Percentiles rank a stretch among this genome's conserved stretches.
Evolutionary conservation across 2,329 filamentous ascomycete genomes (phyloP).

Genomic region (Beauveria sp.): DNA sequence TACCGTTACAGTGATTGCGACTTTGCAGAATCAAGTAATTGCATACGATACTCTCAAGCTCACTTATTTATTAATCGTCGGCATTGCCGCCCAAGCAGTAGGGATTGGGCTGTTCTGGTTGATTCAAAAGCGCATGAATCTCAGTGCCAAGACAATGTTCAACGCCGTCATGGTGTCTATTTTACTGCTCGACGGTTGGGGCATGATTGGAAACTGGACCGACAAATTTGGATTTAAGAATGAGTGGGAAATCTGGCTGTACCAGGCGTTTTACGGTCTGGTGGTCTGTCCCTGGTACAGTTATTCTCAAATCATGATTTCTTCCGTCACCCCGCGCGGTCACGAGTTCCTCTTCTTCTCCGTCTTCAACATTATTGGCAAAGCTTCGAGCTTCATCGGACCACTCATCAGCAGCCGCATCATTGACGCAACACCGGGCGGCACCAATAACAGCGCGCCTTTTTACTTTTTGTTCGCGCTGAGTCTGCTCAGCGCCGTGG

Average conservation of each 20-base stretch:
- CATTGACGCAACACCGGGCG: constrained; percentile 50
- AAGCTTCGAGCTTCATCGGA: constrained; percentile 60
- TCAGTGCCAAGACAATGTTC: constrained; percentile 63
- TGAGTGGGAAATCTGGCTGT: constrained; percentile 38
- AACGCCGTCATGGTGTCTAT: constrained; percentile 55
- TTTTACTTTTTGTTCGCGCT: constrained; percentile 60
- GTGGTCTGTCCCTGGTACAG: constrained; percentile 64
- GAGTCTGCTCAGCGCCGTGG: constrained; percentile 45
- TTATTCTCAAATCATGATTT: constrained; percentile 65
- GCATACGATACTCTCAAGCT: constrained; percentile 56
- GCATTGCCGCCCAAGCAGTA: constrained; percentile 53
- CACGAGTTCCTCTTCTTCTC: constrained; percentile 66
- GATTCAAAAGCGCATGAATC: constrained; percentile 49
- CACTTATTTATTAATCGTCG: constrained; percentile 60
- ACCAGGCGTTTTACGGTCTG: constrained; percentile 52
- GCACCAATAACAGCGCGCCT: constrained; percentile 50
- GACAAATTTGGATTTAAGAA: constrained; percentile 36
- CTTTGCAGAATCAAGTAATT: constrained; percentile 57
- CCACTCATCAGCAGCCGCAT: constrained; percentile 63
- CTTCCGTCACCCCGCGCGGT: constrained; percentile 58
- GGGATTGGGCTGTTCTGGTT: constrained; percentile 57
- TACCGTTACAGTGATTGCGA: constrained; percentile 59
- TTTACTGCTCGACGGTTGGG: constrained; percentile 47
- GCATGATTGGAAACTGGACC: constrained; percentile 40
- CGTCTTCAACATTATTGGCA: constrained; percentile 61